Percentiles rank a stretch among this genome's conserved stretches.
Evolutionary conservation across 2,329 filamentous ascomycete species (phyloP).

Genomic region (Cladophialophora immunda): DNA sequence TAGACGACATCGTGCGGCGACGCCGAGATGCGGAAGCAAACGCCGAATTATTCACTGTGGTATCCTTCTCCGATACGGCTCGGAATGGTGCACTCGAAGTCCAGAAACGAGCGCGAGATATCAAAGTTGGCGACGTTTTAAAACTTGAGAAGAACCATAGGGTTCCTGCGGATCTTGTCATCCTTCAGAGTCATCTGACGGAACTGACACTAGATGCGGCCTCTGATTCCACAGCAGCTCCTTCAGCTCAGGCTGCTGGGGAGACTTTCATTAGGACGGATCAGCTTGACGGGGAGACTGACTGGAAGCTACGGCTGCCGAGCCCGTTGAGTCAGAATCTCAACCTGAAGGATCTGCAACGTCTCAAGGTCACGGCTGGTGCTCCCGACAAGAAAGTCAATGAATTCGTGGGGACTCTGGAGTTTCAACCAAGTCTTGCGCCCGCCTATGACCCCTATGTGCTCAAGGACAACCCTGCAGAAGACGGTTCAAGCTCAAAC

Average conservation of each 20-base stretch:
- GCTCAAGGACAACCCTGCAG: conserved; percentile 43
- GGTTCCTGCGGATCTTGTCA: conserved; percentile 92
- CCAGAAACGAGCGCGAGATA: conserved; percentile 81
- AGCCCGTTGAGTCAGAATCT: conserved; percentile 86
- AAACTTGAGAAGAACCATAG: conserved; percentile 91
- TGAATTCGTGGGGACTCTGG: conserved; percentile 89
- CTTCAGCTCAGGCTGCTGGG: conserved; percentile 54
- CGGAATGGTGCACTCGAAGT: conserved; percentile 62
- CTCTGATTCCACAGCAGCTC: conserved; percentile 28
- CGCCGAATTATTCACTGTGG: conserved; percentile 82
- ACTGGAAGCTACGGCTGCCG: conserved; percentile 94
- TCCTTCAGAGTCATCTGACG: conserved; percentile 79
- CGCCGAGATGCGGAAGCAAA: conserved; percentile 93
- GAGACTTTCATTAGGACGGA: conserved; percentile 98
- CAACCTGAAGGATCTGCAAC: conserved; percentile 72
- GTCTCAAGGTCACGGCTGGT: conserved; percentile 77
- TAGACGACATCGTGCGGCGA: conserved; percentile 88
- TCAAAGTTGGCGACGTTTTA: conserved; percentile 95
- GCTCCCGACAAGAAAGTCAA: conserved; percentile 95
- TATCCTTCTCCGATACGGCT: conserved; percentile 64
- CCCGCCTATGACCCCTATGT: conserved; percentile 56
- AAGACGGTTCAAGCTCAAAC: conserved; percentile 17
- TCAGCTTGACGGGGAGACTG: conserved; percentile 95
- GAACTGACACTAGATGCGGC: conserved; percentile 44
- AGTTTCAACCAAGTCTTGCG: conserved; percentile 69